phyloP scores from a whole-genome alignment of 108 stramenopile species.

The Cyclostephanos tholiformis region DNA sequence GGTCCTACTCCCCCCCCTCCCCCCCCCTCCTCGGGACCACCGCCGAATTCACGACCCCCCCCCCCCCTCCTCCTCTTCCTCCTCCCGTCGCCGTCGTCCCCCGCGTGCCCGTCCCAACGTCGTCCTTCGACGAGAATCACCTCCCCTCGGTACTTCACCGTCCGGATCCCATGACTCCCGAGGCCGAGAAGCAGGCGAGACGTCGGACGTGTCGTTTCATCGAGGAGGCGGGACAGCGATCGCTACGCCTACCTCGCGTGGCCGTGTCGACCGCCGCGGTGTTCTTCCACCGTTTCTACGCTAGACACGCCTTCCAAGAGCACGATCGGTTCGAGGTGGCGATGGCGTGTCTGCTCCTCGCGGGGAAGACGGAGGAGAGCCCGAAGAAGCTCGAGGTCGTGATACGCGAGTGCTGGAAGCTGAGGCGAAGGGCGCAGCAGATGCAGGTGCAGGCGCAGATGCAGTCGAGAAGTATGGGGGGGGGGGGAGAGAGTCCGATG shows the following conservation, averaged over 20 bases:
- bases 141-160: conserved; percentile 40
- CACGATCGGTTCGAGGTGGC: conserved; percentile 91
- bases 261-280: conserved; percentile 82
- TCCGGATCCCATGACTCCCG: conserved; percentile 46
- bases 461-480: conserved; percentile 3
- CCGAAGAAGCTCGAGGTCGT: conserved; percentile 80
- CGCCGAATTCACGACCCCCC: conserved; percentile 5
- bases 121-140: conserved; percentile 43
- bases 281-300: conserved; percentile 91
- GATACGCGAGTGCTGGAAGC: conserved; percentile 68
- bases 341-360: conserved; percentile 81
- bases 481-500: conserved; percentile 22
- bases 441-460: conserved; percentile 24
- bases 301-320: conserved; percentile 81
- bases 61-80: not conserved
- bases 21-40: not conserved
- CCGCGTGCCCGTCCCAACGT: conserved; percentile 24
- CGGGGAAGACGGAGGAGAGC: conserved; percentile 89
- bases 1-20: conserved; percentile 7
- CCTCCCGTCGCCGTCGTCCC: not conserved
- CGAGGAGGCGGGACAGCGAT: conserved; percentile 77
- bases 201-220: conserved; percentile 82
- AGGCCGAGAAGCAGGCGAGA: conserved; percentile 70
- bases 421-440: conserved; percentile 59
- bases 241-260: conserved; percentile 73